Percentiles rank a stretch among this genome's conserved stretches.
phyloP scores from a whole-genome alignment of 2,329 filamentous ascomycete genomes.

The Alternaria conjuncta region DNA sequence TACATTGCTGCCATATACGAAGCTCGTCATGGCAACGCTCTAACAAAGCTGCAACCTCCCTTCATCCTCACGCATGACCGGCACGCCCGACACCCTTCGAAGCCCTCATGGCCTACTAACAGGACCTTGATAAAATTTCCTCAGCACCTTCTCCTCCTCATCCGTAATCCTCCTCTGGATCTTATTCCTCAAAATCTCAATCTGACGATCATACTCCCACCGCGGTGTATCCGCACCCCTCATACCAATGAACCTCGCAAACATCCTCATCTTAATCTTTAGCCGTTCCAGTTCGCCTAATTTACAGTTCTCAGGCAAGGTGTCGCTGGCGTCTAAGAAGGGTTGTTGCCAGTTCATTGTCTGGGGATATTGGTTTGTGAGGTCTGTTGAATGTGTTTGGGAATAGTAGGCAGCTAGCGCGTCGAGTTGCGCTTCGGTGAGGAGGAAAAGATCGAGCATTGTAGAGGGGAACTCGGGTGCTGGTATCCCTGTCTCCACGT shows the following conservation, averaged over 20 bases:
- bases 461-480: slow-evolving; percentile 71
- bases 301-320: slow-evolving; percentile 24
- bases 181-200: slow-evolving; percentile 41
- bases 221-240: slow-evolving; percentile 65
- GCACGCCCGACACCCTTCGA: neutral
- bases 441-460: slow-evolving; percentile 74
- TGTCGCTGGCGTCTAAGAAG: slow-evolving; percentile 40
- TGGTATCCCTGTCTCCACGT: slow-evolving; percentile 65
- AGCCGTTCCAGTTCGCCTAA: slow-evolving; percentile 50
- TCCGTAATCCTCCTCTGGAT: slow-evolving; percentile 30
- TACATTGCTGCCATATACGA: neutral
- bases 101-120: neutral
- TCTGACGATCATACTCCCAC: slow-evolving; percentile 53
- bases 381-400: slow-evolving; percentile 65
- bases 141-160: slow-evolving; percentile 16
- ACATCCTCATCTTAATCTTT: slow-evolving; percentile 68
- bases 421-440: slow-evolving; percentile 75
- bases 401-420: slow-evolving; percentile 75
- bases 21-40: neutral
- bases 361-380: slow-evolving; percentile 65
- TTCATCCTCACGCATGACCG: neutral
- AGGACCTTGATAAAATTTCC: slow-evolving; percentile 20
- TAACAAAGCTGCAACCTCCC: neutral
- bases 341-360: slow-evolving; percentile 67
- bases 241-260: slow-evolving; percentile 77